Conservation (phyloP, 2,329 filamentous ascomycete genomes). For the Colletotrichum chlorophyti region DNA sequence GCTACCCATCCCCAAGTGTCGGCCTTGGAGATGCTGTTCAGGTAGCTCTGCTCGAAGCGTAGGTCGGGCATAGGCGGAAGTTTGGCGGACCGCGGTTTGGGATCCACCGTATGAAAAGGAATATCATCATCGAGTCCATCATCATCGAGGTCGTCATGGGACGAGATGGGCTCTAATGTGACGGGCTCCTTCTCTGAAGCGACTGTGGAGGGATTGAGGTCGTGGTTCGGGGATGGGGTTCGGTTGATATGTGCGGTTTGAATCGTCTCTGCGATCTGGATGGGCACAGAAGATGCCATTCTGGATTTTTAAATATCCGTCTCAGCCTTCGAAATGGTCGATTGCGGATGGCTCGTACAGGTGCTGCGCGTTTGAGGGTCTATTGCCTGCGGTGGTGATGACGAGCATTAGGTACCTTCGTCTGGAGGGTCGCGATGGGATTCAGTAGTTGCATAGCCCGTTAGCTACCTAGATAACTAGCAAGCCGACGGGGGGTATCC, state of each 20-base stretch:
- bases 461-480: conserved; percentile 7
- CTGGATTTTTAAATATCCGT: too few species aligned
- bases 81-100: conserved; percentile 52
- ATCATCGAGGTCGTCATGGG: conserved; percentile 51
- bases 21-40: conserved; percentile 83
- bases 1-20: conserved; percentile 80
- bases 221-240: conserved; percentile 73
- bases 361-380: background rate
- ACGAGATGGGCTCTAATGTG: conserved; percentile 22
- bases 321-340: too few species aligned
- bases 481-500: background rate
- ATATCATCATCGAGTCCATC: conserved; percentile 67
- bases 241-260: conserved; percentile 82
- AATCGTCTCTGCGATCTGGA: conserved; percentile 78
- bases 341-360: too few species aligned
- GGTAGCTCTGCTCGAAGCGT: conserved; percentile 97
- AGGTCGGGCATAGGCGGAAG: conserved; percentile 81
- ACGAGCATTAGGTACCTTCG: too few species aligned
- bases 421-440: conserved; percentile 16
- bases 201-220: conserved; percentile 81
- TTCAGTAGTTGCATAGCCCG: too few species aligned
- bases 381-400: too few species aligned
- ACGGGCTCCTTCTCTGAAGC: conserved; percentile 68
- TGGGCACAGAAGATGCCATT: conserved; percentile 61
- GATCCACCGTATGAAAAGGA: conserved; percentile 68